phyloP scores from a whole-genome alignment of 2,329 filamentous ascomycete species.

The Canariomyces notabilis region DNA sequence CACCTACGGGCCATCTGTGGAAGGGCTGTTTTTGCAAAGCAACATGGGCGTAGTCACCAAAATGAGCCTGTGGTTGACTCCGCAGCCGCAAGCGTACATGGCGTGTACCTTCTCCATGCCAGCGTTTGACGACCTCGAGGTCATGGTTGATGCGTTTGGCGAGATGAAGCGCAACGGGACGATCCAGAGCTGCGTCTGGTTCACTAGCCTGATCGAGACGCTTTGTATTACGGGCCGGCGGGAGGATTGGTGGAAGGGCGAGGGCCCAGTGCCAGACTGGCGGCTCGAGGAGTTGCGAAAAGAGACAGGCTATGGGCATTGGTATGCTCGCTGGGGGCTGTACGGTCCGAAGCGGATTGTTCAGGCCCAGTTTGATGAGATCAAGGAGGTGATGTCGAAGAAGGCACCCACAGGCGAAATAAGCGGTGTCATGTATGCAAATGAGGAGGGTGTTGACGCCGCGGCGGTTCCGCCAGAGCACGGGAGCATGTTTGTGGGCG shows the following conservation, averaged over 20 bases:
- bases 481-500: conserved; percentile 33
- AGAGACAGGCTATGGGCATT: conserved; percentile 38
- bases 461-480: conserved; percentile 29
- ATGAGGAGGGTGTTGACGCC: conserved; percentile 37
- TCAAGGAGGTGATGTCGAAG: conserved; percentile 31
- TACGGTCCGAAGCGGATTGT: conserved; percentile 39
- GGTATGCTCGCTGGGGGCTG: conserved; percentile 42
- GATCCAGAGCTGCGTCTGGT: conserved; percentile 39
- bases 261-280: conserved; percentile 42
- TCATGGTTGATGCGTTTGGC: conserved; percentile 41
- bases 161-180: conserved; percentile 39
- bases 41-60: conserved; percentile 53
- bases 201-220: conserved; percentile 43
- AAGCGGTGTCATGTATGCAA: conserved; percentile 34
- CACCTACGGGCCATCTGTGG: conserved; percentile 38
- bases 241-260: conserved; percentile 39
- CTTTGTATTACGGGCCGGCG: conserved; percentile 39
- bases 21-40: conserved; percentile 48
- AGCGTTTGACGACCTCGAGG: conserved; percentile 40
- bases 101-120: conserved; percentile 42
- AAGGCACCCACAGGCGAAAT: conserved; percentile 36
- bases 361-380: conserved; percentile 41
- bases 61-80: conserved; percentile 43
- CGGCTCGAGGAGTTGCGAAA: conserved; percentile 38
- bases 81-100: conserved; percentile 42